Evolutionary conservation across 352 stramenopile species (phyloP), one percentile per base, ranked within the genome.

Genomic region (Phytophthora ramorum): DNA sequence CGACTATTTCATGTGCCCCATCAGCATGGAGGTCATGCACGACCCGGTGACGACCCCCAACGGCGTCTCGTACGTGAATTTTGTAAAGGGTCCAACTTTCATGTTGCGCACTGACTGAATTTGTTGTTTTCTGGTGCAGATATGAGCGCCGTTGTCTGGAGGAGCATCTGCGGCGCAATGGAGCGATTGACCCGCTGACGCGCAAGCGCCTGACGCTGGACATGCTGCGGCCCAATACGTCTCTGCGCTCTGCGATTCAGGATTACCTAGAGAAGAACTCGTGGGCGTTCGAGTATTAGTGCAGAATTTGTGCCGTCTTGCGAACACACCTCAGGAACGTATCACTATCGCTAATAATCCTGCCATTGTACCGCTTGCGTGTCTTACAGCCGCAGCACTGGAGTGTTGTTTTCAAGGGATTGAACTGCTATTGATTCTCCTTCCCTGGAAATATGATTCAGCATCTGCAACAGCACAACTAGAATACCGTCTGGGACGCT

Each of bases 11-110:
- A 54, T 91, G 24, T 95, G 87, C 41, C 85, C 87, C 10, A 86
- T 95, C 48, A 92, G 81, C 63, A 92, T 95, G 85, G 87, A 93
- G 68, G 75, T 95, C 65, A 93, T 95, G 85, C 55, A 69, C 1
- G 85, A 95, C 51, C 85, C 87, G 1, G 81, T 95, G 37, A 89
- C 74, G 41, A 93, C 87, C 2, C 87, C 87, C 22, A 95, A 92
- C 41, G 87, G 85, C 53, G 69, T 95, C 38, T 92, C 84, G 79
- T 92, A 90, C 58, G 68, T 72, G 7, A 7, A 24, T 45, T 37
- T 10, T 49, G 65, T 78, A 26, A 7, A n/a, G 12, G 35, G 4
- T 41, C 13, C 38, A 19, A 7, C 19, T 58, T 16, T 59, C 14
- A 7, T 17, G 17, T 35, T 8, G 19, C 20, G 56, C 47, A n/a